Evolutionary conservation across 495 filamentous ascomycete genomes (phyloP).

Genomic region (Entonaema liquescens): DNA sequence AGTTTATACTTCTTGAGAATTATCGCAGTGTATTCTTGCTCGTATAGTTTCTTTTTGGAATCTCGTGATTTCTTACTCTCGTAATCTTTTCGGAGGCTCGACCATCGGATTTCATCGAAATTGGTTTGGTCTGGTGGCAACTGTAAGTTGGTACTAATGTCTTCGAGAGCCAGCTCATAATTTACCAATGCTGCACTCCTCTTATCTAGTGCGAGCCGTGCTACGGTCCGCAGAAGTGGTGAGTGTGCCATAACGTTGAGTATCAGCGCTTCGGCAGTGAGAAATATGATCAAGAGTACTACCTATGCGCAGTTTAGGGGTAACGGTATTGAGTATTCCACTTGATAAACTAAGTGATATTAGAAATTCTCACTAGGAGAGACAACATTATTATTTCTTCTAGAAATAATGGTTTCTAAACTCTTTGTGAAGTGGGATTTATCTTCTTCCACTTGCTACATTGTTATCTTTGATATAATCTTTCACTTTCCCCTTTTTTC

Average conservation of each 20-base stretch:
- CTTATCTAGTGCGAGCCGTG: slow-evolving; percentile 24
- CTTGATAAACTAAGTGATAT: background rate
- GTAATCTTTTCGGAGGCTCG: slow-evolving; percentile 27
- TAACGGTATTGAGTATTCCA: background rate
- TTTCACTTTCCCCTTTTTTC: background rate
- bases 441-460: background rate
- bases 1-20: background rate
- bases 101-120: slow-evolving; percentile 26
- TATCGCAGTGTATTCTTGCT: background rate
- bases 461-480: background rate
- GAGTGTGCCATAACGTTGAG: slow-evolving; percentile 28
- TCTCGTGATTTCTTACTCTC: slow-evolving; percentile 18
- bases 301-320: background rate
- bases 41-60: background rate
- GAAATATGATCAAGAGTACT: no score
- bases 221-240: slow-evolving; percentile 26
- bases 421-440: background rate
- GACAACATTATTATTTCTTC: background rate
- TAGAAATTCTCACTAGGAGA: background rate
- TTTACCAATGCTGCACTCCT: slow-evolving; percentile 31
- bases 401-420: background rate
- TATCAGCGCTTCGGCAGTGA: background rate
- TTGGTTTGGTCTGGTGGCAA: slow-evolving; percentile 13
- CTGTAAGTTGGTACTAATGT: slow-evolving; percentile 15
- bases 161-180: slow-evolving; percentile 35